Conservation (phyloP, 805 yeast species). For the Pichia thaimueangensis region DNA sequence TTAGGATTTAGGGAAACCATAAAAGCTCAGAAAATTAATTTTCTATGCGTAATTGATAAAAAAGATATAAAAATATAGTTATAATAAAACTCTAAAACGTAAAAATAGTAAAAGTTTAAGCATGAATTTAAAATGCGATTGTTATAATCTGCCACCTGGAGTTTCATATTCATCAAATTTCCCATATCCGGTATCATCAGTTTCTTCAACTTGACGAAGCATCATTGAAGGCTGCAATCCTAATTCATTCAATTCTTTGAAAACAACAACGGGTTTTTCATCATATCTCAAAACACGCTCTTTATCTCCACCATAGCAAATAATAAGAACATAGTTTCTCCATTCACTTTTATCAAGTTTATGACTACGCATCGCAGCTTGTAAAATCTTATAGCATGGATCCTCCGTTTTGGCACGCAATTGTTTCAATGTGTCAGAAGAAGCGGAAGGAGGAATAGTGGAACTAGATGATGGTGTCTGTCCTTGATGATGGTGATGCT, state of each 20-base stretch:
- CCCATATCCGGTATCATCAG: constrained; percentile 23
- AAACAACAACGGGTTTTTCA: constrained; percentile 82
- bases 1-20: constrained; percentile 30
- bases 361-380: constrained; percentile 83
- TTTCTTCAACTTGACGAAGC: constrained; percentile 75
- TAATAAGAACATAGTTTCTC: constrained; percentile 81
- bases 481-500: too few relatives aligned
- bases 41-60: too few relatives aligned
- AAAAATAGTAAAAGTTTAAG: too few relatives aligned
- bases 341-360: constrained; percentile 72
- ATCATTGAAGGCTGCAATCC: constrained; percentile 89
- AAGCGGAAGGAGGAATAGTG: neutral
- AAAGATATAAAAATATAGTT: too few relatives aligned
- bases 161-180: constrained; percentile 24
- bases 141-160: constrained; percentile 38
- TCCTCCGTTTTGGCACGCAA: constrained; percentile 84
- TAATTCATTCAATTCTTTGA: constrained; percentile 75
- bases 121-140: too few relatives aligned
- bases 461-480: neutral
- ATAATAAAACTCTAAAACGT: too few relatives aligned
- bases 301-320: constrained; percentile 87
- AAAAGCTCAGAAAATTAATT: too few relatives aligned
- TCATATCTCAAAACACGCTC: constrained; percentile 77
- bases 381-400: constrained; percentile 81
- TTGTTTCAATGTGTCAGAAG: constrained; percentile 71